These are phyloP conservation scores for Yamadazyma scolyti DNA, from an alignment of 805 yeast species.

Conservation along the genomic window DNA sequence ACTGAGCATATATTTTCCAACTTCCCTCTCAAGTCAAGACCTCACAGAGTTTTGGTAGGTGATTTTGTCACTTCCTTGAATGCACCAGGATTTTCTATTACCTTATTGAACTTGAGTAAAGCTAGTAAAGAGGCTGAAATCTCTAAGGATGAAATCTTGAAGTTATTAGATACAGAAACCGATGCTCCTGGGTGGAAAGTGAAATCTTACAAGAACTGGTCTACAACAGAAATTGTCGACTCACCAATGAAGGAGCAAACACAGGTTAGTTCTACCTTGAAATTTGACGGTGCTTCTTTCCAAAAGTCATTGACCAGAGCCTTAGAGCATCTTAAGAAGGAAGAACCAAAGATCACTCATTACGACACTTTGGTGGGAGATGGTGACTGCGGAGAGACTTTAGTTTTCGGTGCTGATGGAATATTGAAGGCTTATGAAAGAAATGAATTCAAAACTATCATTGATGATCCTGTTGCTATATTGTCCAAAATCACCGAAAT, in stretches of 20 bases:
- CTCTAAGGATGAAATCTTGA: conserved; percentile 29
- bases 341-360: conserved; percentile 78
- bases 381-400: conserved; percentile 95
- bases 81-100: conserved; percentile 88
- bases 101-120: conserved; percentile 67
- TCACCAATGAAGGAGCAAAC: conserved; percentile 24
- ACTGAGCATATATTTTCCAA: conserved; percentile 54
- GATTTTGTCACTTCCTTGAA: conserved; percentile 85
- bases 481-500: conserved; percentile 73
- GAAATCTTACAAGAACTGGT: conserved; percentile 32
- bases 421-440: conserved; percentile 51
- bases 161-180: conserved; percentile 65
- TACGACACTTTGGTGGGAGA: conserved; percentile 91
- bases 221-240: conserved; percentile 21
- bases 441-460: conserved; percentile 20
- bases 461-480: conserved; percentile 52
- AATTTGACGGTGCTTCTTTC: conserved; percentile 42
- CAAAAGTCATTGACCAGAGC: conserved; percentile 47
- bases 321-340: conserved; percentile 23
- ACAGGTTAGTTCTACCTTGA: conserved; percentile 24
- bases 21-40: conserved; percentile 53
- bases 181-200: conserved; percentile 83
- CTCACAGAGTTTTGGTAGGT: conserved; percentile 69
- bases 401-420: conserved; percentile 77
- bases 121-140: conserved; percentile 35